These are phyloP conservation scores for Trypanosoma cruzi DNA, from an alignment of 208 protist species.

Conservation along the genomic window DNA sequence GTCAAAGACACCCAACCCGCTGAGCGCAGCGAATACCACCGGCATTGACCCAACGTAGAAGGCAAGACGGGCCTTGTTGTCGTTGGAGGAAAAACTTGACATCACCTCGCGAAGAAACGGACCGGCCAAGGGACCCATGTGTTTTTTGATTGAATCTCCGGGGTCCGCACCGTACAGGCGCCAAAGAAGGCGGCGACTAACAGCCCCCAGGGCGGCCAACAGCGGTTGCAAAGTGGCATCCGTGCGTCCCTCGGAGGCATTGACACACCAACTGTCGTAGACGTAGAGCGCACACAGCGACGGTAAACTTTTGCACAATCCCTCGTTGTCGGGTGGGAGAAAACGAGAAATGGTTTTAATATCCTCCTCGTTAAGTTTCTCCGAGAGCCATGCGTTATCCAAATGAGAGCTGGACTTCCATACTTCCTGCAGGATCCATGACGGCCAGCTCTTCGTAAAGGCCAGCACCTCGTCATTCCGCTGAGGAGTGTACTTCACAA, in stretches of 20 bases:
- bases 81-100: not conserved
- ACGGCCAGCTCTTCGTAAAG: conserved; percentile 25
- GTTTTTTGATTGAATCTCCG: not conserved
- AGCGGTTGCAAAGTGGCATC: conserved; percentile 19
- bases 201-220: not conserved
- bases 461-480: conserved; percentile 5
- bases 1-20: conserved; percentile 21
- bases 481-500: conserved; percentile 14
- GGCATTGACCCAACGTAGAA: conserved; percentile 19
- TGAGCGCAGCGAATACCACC: conserved; percentile 13
- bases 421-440: conserved; percentile 9
- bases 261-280: conserved; percentile 22
- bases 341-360: conserved; percentile 13
- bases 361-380: conserved; percentile 6
- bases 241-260: conserved; percentile 9
- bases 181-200: conserved; percentile 18
- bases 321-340: conserved; percentile 5
- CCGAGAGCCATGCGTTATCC: conserved; percentile 19
- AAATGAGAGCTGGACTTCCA: conserved; percentile 16
- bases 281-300: conserved; percentile 25
- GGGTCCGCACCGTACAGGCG: conserved; percentile 20
- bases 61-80: not conserved
- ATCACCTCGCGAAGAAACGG: conserved; percentile 21
- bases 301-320: conserved; percentile 6
- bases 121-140: conserved; percentile 21